Evolutionary conservation across 2,329 filamentous ascomycete genomes (phyloP), one percentile per base, ranked within the genome.

Genomic region (Thermochaetoides dissita): DNA sequence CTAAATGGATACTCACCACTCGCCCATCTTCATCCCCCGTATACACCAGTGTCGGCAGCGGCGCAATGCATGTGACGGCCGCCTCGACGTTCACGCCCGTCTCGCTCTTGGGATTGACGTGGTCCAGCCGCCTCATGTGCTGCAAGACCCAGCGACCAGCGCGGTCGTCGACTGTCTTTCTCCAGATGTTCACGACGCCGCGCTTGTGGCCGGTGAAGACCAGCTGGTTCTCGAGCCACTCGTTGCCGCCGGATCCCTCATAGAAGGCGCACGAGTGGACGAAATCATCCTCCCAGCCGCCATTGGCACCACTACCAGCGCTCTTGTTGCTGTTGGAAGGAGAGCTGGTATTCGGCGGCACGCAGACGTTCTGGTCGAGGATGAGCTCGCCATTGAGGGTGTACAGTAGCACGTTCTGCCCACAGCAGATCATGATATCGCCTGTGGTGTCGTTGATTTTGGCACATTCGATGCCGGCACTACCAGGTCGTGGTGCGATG

Each of bases 21-120:
- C 80, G 73, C 30, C 91, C 91, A 49, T 87, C 82, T 49, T 96
- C 91, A 64, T 96, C 91, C 3, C 89, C 91, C 0, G 88, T 94
- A 61, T 95, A 96, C 8, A 96, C 79, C 47, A 81, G 73, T 48
- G 81, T 79, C 41, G 84, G 77, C 72, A 88, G 83, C 3, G 89
- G 83, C 43, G 84, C 70, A 40, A 98, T 83, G 57, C 84, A 93
- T 33, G 84, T 94, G 46, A 96, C 88, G 0, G 81, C 79, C 2
- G 81, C 79, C 37, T 74, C 71, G 0, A 68, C 66, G 49, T 76
- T 76, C 6, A 58, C 63, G 52, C 55, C 76, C 62, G 57, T 74
- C 65, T 70, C 79, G 39, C 74, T 76, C 51, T 71, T 75, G 39
- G 67, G 64, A 55, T 94, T 85, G 34, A 79, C 68, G 57, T 94